Base-by-base conservation (phyloP, 148 eudicot species). In the Dysphania ambrosioides region DNA sequence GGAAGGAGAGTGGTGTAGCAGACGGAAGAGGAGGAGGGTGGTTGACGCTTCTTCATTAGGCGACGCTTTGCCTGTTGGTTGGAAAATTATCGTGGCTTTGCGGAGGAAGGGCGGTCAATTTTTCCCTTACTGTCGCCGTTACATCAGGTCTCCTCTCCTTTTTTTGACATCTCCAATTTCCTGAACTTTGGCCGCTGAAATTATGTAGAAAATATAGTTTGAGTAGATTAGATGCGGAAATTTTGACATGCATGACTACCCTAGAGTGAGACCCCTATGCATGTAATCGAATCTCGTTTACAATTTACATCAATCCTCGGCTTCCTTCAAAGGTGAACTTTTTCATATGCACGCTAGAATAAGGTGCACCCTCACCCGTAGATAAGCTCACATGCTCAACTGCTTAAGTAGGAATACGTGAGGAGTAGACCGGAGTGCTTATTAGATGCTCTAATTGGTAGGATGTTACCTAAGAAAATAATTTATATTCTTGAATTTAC, bases 51-150 rank as follows among this genome's bases (percentile, higher is more conserved):
- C 82, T 21, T 79, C 77, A 36, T 75, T 87, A 26, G 84, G 86
- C 6, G 87, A 85, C 41, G 80, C 81, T 47, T 72, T 87, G 69
- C 90, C 90, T 9, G 44, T 82, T n/a, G 96, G 88, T 23, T 90
- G 96, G 96, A 88, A 85, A 79, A 72, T 88, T 40, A 72, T 88
- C 68, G 81, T 90, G 23, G 85, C 83, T 35, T 66, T 90, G 0
- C 80, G 83, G 69, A 80, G 88, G 53, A 82, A 80, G 21, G 82
- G 75, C 16, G 86, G 86, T 27, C 80, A 68, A 0, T 83, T 74
- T 30, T 83, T 78, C 13, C 71, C 89, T 21, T 85, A 79, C 73
- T 90, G 96, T 73, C 90, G 92, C 23, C 71, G 89, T 61, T 86
- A 66, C 56, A 64, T 90, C 80, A 90, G 96, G 96, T 90, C 55